Base-by-base conservation (phyloP, 768 basidiomycete species). In the Dacryopinax primogenitus region DNA sequence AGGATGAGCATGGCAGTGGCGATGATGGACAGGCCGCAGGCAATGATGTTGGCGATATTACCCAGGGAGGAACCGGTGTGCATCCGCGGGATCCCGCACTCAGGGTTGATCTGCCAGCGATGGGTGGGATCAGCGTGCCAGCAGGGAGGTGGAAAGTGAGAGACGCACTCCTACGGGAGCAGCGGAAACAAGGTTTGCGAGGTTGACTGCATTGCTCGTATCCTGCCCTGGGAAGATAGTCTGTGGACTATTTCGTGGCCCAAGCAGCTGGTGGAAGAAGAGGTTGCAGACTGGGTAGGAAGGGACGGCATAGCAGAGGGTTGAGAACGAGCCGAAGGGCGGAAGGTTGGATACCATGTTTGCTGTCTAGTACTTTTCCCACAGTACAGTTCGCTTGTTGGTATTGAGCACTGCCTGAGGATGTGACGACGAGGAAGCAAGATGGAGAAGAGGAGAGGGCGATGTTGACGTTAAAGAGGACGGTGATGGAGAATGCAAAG, bases 251-350 rank as follows among this genome's bases (percentile, higher is more conserved):
- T 65, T 30, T 7, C 69, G 67, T 32, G 67, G 62, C 18, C 71
- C 41, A 51, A 73, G 69, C 23, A 92, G 86, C 80, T 95, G 92
- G 66, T 83, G 83, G 77, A 92, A 92, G 78, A 95, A 94, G 70
- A 96, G 85, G 73, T 96, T 96, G 77, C 94, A 97, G 84, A 90
- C 89, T 0, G 93, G 84, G 72, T 95, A 88, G 51, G 87, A 88
- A 1, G 90, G 90, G 9, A 82, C 82, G 44, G 82, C 75, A 41
- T 78, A 76, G 74, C 91, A 92, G 63, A 88, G 77, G 21, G 82
- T 76, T 71, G 78, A 73, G 74, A 89, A 91, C 71, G 89, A 86
- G 66, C 88, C 88, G 73, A 91, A 90, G 68, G 76, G 51, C 35
- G 63, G 45, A 33, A 33, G 36, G 39, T 18, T 62, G 39, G 23